Base-by-base conservation (phyloP, 176 grass and related monocot species). In the Metroxylon sagu region DNA sequence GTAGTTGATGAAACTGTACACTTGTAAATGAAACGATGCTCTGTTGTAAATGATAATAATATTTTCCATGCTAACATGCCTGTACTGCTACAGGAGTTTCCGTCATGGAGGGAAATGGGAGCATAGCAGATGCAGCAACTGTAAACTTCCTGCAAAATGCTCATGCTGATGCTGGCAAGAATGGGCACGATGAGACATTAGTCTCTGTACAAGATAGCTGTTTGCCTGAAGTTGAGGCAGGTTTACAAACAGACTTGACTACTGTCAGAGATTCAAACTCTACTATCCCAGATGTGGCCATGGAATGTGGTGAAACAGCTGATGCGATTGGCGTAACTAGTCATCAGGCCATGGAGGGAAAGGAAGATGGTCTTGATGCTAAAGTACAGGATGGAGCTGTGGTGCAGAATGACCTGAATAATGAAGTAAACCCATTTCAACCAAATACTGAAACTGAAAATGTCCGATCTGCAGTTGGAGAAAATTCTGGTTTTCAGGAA, bases 401-500 rank as follows among this genome's bases (percentile, higher is more conserved):
- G 4, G 49, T 70, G 54, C 67, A n/a, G 83, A 85, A 52, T 64
- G 49, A 54, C 66, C 60, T 65, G 69, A 74, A 63, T 3, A 43
- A 43, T 43, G 35, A 43, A 74, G 65, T n/a, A 75, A 71, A 76
- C 73, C 66, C 60, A 67, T 71, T 53, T 55, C 51, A 86, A 60
- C 49, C 67, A 28, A 66, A 66, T 31, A 29, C 16, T 54, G 83
- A 71, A 49, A 73, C 76, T 61, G 79, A 74, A 50, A 87, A 88
- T 80, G 70, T 58, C 66, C 25, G 56, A 26, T 92, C 87, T 62
- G 72, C 83, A n/a, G 70, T 89, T 49, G 85, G 88, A 77, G 88
- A 98, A 65, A 98, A 76, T 76, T 85, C 94, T 75, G 76, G 71
- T 17, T 77, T 85, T 49, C 86, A 95, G 65, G 91, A 90, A 77